Evolutionary conservation across 2,329 filamentous ascomycete genomes (phyloP), one percentile per base, ranked within the genome.

Genomic region (Pyricularia grisea): DNA sequence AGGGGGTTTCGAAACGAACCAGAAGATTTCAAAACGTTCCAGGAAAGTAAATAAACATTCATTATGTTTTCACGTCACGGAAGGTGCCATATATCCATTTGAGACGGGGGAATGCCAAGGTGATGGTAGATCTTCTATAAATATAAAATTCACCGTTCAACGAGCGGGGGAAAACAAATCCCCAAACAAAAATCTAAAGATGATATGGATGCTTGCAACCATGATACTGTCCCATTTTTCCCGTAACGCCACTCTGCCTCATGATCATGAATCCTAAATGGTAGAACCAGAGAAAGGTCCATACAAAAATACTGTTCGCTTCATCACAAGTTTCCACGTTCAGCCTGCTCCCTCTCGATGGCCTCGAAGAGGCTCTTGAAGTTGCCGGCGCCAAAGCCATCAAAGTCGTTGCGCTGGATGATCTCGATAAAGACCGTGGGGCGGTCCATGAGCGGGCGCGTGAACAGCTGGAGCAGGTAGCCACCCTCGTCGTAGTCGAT

Each of bases 401-500:
- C 89, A 78, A 97, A 97, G 72, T 93, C 89, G 74, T 96, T 90
- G 69, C 94, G 84, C 83, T 97, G 93, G 74, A 97, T 97, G 74
- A 97, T 97, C 85, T 97, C 94, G 72, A 97, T 88, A 77, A 97
- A 97, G 31, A 97, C 94, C 3, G 94, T 97, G 28, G 94, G 94
- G 14, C 94, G 89, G 79, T 97, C 94, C 90, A 97, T 92, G 73
- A 97, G 79, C 72, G 94, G 94, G 87, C 93, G 93, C 36, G 90
- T 92, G 79, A 93, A 93, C 42, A 93, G 81, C 80, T 90, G 87
- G 69, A 90, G 79, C 72, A 97, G 79, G 79, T 97, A 97, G 0
- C 94, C 94, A 28, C 87, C 88, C 84, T 97, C 93, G 74, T 97
- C 94, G 75, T 97, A 97, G 81, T 97, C 94, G 75, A 97, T 95